Evolutionary conservation across 257 asterid genomes (phyloP), one percentile per base, ranked within the genome.

Genomic region (Solanum chilense): DNA sequence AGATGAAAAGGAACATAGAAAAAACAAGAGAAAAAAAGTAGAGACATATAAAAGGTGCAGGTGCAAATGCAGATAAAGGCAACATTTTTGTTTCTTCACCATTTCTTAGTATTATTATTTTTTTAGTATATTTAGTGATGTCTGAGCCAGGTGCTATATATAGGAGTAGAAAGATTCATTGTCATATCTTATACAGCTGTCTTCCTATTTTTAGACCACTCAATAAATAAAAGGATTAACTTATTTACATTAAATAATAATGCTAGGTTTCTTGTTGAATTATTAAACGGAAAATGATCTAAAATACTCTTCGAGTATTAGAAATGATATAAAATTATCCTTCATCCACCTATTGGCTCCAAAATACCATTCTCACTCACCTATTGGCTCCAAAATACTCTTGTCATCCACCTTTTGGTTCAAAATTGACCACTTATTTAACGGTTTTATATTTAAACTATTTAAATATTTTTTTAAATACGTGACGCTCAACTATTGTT

Each of bases 51-150:
- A 47, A 27, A 90, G 92, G 93, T 92, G 92, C 94, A 92, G 94
- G 94, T 92, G 94, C 89, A 92, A 90, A 90, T 92, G 94, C 94
- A 90, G 92, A 87, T 47, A 87, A 90, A 90, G 86, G 89, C 84
- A 23, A 76, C 92, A 89, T 89, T 91, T 88, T 89, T 91, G 88
- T 62, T 85, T 70, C 71, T 85, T 70, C 11, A 31, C 9, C 47
- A 16, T 11, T 8, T 29, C 18, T 9, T 4, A 52, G 62, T 25
- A 21, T 15, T 15, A 21, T 15, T 15, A 6, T 27, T 58, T 20
- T 27, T 3, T 75, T 74, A 12, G 66, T 16, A 75, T 33, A 25
- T 47, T 29, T 3, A 6, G 68, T 12, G 18, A 47, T 77, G 3
- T 14, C 81, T 73, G 49, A 37, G 25, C 12, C 66, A 23, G 81